Evolutionary conservation across 352 stramenopile genomes (phyloP), one percentile per base, ranked within the genome.

Genomic region (Elongisporangium undulatum): DNA sequence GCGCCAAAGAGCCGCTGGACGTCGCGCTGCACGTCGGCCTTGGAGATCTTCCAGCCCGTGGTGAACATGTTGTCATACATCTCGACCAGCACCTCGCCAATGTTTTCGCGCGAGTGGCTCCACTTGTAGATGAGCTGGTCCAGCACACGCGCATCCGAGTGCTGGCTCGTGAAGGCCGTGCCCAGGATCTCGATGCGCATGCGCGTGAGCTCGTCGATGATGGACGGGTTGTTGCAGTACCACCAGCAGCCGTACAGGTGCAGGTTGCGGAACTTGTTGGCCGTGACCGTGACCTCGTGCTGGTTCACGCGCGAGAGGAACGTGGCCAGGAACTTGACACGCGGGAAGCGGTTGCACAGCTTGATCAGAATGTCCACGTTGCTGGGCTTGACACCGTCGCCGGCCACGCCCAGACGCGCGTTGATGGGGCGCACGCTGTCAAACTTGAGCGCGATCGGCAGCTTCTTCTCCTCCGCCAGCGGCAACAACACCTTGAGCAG

Each of bases 91-190:
- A 97, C 91, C 21, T 90, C 69, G 8, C 79, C 88, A 58, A 98
- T 95, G 16, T 97, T 71, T 21, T 85, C 75, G 50, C 94, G 74
- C 56, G 90, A 98, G 81, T 98, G 95, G 49, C 74, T 75, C 92
- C 93, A 98, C 77, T 98, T 98, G 84, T 98, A 98, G 26, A 98
- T 70, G 9, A 98, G 73, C 69, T 98, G 93, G 68, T 98, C 93
- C 26, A 98, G 69, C 39, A 98, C 95, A 13, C 93, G 72, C n/a
- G 86, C 86, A 72, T 98, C 93, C 61, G 78, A 96, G 71, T 98
- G 95, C 74, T 98, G 93, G 22, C 88, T 93, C 55, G 92, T 98
- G 70, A 98, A 98, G 6, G 78, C 87, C 50, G 89, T 97, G 20
- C 95, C 92, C 23, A 98, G 69, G 63, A 98, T 92, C 77, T 98